Evolutionary conservation across 306 rosid species (phyloP).

Genomic region (Casuarina cunninghamiana): DNA sequence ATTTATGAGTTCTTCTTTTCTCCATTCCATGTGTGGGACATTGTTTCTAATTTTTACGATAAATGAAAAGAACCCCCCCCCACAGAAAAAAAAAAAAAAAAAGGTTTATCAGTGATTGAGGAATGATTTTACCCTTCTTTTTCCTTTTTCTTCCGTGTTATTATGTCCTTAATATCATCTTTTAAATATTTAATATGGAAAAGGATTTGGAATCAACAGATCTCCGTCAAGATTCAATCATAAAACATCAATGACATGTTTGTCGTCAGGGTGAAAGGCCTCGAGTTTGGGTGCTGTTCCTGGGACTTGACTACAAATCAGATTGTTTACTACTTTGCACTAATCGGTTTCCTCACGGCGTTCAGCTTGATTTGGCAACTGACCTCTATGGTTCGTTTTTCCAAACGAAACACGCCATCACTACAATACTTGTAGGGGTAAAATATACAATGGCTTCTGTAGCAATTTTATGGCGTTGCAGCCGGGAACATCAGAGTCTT

Average conservation of each 20-base stretch:
- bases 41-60: background rate
- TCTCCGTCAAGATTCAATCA: background rate
- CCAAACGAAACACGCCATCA: too few species aligned
- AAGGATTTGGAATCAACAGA: background rate
- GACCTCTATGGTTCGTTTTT: too few species aligned
- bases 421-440: too few species aligned
- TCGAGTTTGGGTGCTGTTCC: background rate
- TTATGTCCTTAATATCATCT: background rate
- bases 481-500: too few species aligned
- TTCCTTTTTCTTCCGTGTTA: background rate
- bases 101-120: background rate
- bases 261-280: background rate
- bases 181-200: background rate
- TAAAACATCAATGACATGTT: background rate
- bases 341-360: too few species aligned
- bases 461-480: too few species aligned
- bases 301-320: background rate
- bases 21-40: slow-evolving; percentile 29
- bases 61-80: background rate
- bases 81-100: too few species aligned
- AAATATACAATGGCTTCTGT: too few species aligned
- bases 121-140: background rate
- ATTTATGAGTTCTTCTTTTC: slow-evolving; percentile 4
- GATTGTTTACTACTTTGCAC: background rate
- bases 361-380: too few species aligned